Base-by-base conservation (phyloP, 805 yeast species). In the Cyberlindnera veronae region DNA sequence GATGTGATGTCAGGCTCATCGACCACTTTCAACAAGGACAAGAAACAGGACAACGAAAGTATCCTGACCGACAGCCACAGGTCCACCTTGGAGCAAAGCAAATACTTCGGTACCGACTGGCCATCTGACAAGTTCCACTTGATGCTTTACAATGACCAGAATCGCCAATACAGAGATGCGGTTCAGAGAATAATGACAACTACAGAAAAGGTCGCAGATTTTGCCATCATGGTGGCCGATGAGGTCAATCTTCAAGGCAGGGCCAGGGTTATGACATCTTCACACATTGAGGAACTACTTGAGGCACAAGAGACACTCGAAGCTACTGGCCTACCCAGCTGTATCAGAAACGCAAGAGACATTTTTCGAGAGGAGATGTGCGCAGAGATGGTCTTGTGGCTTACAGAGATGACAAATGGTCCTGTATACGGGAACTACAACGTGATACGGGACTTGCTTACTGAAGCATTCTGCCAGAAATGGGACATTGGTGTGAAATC, bases 291-390 rank as follows among this genome's bases (percentile, higher is more conserved):
- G 1, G 66, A 71, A 8, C 60, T 87, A 26, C 44, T 76, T 28
- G 74, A 68, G 28, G 67, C 81, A 26, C 83, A 83, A 51, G 63
- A 64, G n/a, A 63, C 71, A 3, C 60, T 87, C 22, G 74, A 76
- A 17, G 63, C 78, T 0, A 80, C 87, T 0, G 89, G 89, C 0
- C 64, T 85, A 15, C 74, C 81, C 2, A 72, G 82, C 1, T 74
- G 85, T 34, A 79, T 88, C 13, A 64, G 87, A 40, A 75, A 80
- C 38, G 68, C 77, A 14, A 66, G 89, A 41, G 95, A 87, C 54
- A 64, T 76, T 6, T 82, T 85, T 55, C 67, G 93, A 38, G 95
- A 88, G 55, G 90, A 84, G 42, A 79, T 84, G 85, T 80, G 84
- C 49, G 80, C 76, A 30, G 88, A 81, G 45, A 77, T 87, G 15